A percentile compares a stretch with the other conserved stretches of the same genome.
Conservation (phyloP, 306 rosid species). For the Lathyrus aphaca region DNA sequence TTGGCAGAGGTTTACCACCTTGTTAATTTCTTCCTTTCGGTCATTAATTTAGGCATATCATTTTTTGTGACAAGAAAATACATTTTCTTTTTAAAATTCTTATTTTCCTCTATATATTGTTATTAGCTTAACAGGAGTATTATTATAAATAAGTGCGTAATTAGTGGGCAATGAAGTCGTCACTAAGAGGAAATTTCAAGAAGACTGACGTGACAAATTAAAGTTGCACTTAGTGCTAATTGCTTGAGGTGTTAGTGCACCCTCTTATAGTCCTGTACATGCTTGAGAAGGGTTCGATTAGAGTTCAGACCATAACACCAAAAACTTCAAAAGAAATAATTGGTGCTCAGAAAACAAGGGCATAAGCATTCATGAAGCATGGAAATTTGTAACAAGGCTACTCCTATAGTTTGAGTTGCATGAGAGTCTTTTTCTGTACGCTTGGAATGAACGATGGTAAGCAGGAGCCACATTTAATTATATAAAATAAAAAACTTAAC, state of each 20-base stretch:
- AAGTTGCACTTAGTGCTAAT: conserved; percentile 12
- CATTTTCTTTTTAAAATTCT: no score
- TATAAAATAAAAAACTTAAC: no score
- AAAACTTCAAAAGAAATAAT: conserved; percentile 36
- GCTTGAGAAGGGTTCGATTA: conserved; percentile 22
- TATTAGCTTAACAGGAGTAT: neutral
- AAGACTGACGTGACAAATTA: conserved; percentile 6
- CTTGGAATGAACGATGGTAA: neutral
- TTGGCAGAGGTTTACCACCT: no score
- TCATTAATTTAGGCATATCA: no score
- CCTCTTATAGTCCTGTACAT: conserved; percentile 31
- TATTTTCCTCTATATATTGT: neutral
- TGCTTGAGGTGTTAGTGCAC: conserved; percentile 19
- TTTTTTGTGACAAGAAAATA: no score
- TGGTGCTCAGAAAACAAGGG: conserved; percentile 3
- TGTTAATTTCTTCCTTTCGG: no score
- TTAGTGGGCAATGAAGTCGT: conserved; percentile 52
- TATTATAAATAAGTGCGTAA: conserved; percentile 29
- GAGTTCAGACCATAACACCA: conserved; percentile 15
- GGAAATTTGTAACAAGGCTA: conserved; percentile 9
- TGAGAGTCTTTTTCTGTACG: conserved; percentile 1
- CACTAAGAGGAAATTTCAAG: conserved; percentile 33
- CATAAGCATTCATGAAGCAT: conserved; percentile 1
- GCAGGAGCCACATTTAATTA: neutral
- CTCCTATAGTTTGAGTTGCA: neutral